Evolutionary conservation across 2,329 filamentous ascomycete genomes (phyloP).

Genomic region (Alternaria sp.): DNA sequence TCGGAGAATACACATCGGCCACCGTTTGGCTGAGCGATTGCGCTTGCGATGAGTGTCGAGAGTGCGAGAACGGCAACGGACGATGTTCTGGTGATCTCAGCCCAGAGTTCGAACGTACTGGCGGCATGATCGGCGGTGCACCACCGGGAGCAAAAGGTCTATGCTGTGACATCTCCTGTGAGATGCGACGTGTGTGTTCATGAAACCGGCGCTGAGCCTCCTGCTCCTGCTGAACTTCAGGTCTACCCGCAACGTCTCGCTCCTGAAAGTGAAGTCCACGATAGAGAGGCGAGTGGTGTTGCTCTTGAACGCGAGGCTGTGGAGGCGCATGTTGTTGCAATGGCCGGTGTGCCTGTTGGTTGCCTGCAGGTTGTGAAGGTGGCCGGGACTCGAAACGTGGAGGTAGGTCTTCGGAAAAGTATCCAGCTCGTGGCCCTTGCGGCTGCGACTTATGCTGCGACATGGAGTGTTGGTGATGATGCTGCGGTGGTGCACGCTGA

Average conservation of each 20-base stretch:
- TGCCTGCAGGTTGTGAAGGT: slow-evolving; percentile 34
- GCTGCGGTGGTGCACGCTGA: slow-evolving; percentile 32
- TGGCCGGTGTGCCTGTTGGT: slow-evolving; percentile 26
- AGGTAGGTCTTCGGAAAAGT: slow-evolving; percentile 44
- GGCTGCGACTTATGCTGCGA: slow-evolving; percentile 39
- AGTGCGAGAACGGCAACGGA: slow-evolving; percentile 37
- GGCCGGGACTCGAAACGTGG: slow-evolving; percentile 38
- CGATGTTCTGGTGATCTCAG: slow-evolving; percentile 41
- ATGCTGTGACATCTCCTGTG: slow-evolving; percentile 38
- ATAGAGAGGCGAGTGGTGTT: slow-evolving; percentile 33
- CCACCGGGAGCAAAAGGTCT: slow-evolving; percentile 30
- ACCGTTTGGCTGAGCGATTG: slow-evolving; percentile 30
- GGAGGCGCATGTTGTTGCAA: slow-evolving; percentile 37
- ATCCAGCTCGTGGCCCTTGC: slow-evolving; percentile 42
- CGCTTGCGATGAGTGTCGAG: slow-evolving; percentile 32
- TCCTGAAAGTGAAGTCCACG: slow-evolving; percentile 36
- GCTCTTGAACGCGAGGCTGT: slow-evolving; percentile 36
- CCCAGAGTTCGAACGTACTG: slow-evolving; percentile 33
- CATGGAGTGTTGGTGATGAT: slow-evolving; percentile 34
- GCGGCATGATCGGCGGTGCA: slow-evolving; percentile 27
- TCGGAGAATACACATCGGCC: slow-evolving; percentile 29
- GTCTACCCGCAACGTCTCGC: slow-evolving; percentile 29
- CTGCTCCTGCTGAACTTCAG: slow-evolving; percentile 40
- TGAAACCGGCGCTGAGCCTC: slow-evolving; percentile 37
- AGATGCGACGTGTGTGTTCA: slow-evolving; percentile 40